phyloP scores from a whole-genome alignment of 805 yeast genomes.

The Spathaspora arborariae region DNA sequence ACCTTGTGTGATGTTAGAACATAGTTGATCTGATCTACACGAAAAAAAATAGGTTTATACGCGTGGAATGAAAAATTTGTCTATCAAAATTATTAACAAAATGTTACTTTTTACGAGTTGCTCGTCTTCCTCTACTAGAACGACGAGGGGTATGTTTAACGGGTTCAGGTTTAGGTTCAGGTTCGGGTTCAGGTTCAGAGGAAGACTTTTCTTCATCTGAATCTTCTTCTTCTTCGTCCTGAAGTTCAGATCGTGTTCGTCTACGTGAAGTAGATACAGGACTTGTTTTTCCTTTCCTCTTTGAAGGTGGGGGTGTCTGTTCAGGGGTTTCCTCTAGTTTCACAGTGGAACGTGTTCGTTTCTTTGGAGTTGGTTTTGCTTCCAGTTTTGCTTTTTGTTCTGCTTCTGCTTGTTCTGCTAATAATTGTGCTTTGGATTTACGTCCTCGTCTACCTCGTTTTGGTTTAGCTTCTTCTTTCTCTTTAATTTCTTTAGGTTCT shows the following conservation, averaged over 20 bases:
- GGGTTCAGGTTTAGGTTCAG: conserved; percentile 5
- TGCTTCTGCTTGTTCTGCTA: conserved; percentile 2
- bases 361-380: conserved; percentile 5
- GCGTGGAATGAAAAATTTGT: not conserved
- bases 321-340: conserved; percentile 5
- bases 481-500: conserved; percentile 5
- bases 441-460: conserved; percentile 13
- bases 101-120: not conserved
- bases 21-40: not conserved
- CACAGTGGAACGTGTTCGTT: conserved; percentile 10
- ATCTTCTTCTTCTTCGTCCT: conserved; percentile 5
- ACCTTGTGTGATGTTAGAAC: not conserved
- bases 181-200: conserved; percentile 2
- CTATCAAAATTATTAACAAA: not conserved
- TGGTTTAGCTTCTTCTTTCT: conserved; percentile 1
- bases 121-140: conserved; percentile 4
- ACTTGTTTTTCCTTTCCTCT: not conserved
- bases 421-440: conserved; percentile 8
- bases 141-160: conserved; percentile 9
- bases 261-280: conserved; percentile 1
- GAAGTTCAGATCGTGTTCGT: conserved; percentile 8
- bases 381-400: conserved; percentile 3
- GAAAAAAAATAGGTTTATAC: not conserved
- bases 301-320: conserved; percentile 5
- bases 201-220: conserved; percentile 5